A percentile compares a stretch with the other conserved stretches of the same genome.
Evolutionary conservation across 352 stramenopile genomes (phyloP).

Genomic region (Discostella stelligera): DNA sequence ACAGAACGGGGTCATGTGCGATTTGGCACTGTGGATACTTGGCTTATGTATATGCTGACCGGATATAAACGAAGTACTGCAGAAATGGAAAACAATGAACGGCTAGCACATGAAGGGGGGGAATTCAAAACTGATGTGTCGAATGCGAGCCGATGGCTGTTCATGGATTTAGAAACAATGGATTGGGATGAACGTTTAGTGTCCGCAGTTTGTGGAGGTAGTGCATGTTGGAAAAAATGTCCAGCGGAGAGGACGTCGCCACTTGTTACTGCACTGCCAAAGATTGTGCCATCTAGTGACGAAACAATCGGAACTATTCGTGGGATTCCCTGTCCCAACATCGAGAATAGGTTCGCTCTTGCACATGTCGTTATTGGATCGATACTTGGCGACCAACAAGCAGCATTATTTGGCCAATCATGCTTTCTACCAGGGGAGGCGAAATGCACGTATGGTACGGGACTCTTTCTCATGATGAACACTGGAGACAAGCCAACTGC

Average conservation of each 20-base stretch:
- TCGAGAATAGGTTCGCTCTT: conserved; percentile 56
- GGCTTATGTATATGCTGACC: conserved; percentile 94
- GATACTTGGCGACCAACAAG: conserved; percentile 96
- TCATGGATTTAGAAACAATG: conserved; percentile 91
- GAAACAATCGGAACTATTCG: conserved; percentile 29
- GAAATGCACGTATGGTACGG: conserved; percentile 99
- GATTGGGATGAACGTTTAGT: conserved; percentile 89
- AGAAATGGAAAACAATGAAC: conserved; percentile 24
- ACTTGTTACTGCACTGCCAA: conserved; percentile 79
- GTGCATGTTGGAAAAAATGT: conserved; percentile 29
- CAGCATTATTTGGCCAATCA: conserved; percentile 95
- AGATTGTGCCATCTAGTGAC: conserved; percentile 88
- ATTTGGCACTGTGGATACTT: conserved; percentile 99
- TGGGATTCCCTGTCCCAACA: conserved; percentile 33
- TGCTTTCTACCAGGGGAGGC: conserved; percentile 92
- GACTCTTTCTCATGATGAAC: conserved; percentile 99
- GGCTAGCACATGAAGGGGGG: conserved; percentile 77
- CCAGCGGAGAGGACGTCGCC: conserved; percentile 25
- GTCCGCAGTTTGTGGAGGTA: conserved; percentile 55
- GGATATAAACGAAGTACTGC: conserved; percentile 55
- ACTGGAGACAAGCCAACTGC: conserved; percentile 86
- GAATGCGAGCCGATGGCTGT: conserved; percentile 95
- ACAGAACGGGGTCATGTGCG: conserved; percentile 82
- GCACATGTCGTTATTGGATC: conserved; percentile 88
- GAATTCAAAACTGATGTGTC: conserved; percentile 95